A percentile compares a stretch with the other conserved stretches of the same genome.
These are phyloP conservation scores for Beauveria sp. DNA, from an alignment of 2,329 filamentous ascomycete genomes.

Conservation along the genomic window DNA sequence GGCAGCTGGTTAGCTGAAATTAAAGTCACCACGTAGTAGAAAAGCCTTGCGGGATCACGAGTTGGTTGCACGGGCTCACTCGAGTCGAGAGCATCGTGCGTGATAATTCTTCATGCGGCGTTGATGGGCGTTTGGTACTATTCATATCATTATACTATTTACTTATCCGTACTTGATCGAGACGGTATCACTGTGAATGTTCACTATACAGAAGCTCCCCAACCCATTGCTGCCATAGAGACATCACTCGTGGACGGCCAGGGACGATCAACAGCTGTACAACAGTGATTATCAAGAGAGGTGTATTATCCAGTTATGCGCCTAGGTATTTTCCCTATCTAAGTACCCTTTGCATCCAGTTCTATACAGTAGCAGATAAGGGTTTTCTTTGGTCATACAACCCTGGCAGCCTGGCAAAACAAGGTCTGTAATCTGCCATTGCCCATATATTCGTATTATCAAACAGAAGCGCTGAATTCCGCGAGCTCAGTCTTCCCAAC, in stretches of 20 bases:
- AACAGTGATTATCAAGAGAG: background rate
- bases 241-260: too few species aligned
- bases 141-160: background rate
- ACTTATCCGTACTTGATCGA: background rate
- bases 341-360: background rate
- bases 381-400: background rate
- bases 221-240: too few species aligned
- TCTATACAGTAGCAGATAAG: background rate
- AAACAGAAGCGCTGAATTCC: background rate
- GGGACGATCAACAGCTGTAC: background rate
- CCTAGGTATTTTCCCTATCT: slow-evolving; percentile 1
- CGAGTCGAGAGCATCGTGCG: background rate
- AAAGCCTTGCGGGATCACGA: background rate
- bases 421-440: background rate
- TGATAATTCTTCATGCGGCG: background rate
- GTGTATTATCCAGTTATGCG: slow-evolving; percentile 10
- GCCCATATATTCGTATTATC: background rate
- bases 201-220: background rate
- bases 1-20: background rate
- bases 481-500: background rate
- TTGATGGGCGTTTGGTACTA: slow-evolving; percentile 4
- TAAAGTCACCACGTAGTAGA: background rate
- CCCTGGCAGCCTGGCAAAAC: background rate
- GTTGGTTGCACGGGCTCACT: background rate
- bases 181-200: background rate